Percentiles rank a stretch among this genome's conserved stretches.
Conservation (phyloP, 1,284 basidiomycete species). For the Neonothopanus nambi region DNA sequence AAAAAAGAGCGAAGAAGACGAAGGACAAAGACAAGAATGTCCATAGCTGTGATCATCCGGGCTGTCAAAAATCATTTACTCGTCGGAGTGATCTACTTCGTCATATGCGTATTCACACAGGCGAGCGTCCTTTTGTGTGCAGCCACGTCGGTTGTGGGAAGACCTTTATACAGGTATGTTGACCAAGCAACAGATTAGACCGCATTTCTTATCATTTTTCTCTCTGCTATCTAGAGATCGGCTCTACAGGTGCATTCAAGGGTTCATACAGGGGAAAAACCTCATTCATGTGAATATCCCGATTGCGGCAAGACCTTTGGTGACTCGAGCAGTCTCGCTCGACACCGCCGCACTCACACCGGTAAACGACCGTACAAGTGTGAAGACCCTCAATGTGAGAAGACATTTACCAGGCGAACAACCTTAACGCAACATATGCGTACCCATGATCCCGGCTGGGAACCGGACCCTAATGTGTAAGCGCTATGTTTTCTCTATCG, state of each 20-base stretch:
- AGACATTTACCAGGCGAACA: conserved; percentile 81
- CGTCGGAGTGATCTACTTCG: conserved; percentile 75
- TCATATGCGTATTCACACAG: conserved; percentile 87
- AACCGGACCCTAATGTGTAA: conserved; percentile 78
- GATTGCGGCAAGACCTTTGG: conserved; percentile 84
- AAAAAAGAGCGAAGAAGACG: conserved; percentile 41
- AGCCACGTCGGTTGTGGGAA: conserved; percentile 73
- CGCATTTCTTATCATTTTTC: conserved; percentile 21
- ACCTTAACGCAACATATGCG: conserved; percentile 82
- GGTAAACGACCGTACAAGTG: conserved; percentile 83
- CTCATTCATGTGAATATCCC: conserved; percentile 84
- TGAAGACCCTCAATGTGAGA: conserved; percentile 76
- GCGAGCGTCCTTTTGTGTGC: conserved; percentile 82
- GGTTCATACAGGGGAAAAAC: conserved; percentile 88
- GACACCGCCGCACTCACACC: conserved; percentile 86
- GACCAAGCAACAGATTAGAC: conserved; percentile 10
- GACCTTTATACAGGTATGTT: conserved; percentile 79
- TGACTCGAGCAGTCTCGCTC: conserved; percentile 85
- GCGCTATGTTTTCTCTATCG: conserved; percentile 27
- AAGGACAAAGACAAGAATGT: conserved; percentile 42
- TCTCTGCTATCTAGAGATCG: conserved; percentile 55
- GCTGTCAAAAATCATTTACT: conserved; percentile 75
- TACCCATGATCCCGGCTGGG: conserved; percentile 79
- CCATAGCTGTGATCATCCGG: conserved; percentile 61
- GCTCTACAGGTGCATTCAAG: conserved; percentile 85